Evolutionary conservation across 768 basidiomycete species (phyloP), one percentile per base, ranked within the genome.

Genomic region (Suillus americanus): DNA sequence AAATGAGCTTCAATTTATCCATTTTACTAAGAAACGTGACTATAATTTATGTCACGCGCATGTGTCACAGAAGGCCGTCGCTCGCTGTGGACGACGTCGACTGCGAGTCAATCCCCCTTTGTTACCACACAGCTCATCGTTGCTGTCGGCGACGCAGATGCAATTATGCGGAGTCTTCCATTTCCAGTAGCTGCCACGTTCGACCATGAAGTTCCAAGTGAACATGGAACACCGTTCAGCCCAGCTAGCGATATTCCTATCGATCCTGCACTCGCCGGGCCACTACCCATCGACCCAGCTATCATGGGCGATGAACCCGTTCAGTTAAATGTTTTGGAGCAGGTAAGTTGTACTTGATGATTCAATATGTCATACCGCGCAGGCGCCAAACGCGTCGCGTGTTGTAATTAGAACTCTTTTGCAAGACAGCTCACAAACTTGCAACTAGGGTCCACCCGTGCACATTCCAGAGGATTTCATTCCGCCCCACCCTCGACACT

Each of bases 211-310:
- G 72, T 79, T 41, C 83, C 86, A 37, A 81, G 85, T 76, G 87
- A 89, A 66, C 79, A 82, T 70, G 83, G 83, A 69, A 87, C 87
- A 16, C 86, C 87, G 67, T 78, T 79, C 74, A 83, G 81, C 80
- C 81, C 79, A 78, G 77, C 75, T 74, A 83, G 86, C 80, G 83
- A 86, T 77, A 89, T 92, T 75, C 89, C 90, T 68, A 92, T 92
- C 81, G 91, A 93, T 85, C 91, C 91, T 71, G 87, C 86, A 48
- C 85, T 92, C 67, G 83, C 78, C 56, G 82, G 74, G 20, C 41
- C 43, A 40, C 75, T 80, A 25, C 72, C 80, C 66, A 84, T 87
- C 68, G 87, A 86, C 79, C 85, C 86, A 33, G 79, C 79, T 64
- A 77, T 87, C 61, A 75, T 83, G 67, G 67, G 68, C 30, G 74